These are phyloP conservation scores for Tolypocladium pustulatum DNA, from an alignment of 2,329 filamentous ascomycete species.

Conservation along the genomic window DNA sequence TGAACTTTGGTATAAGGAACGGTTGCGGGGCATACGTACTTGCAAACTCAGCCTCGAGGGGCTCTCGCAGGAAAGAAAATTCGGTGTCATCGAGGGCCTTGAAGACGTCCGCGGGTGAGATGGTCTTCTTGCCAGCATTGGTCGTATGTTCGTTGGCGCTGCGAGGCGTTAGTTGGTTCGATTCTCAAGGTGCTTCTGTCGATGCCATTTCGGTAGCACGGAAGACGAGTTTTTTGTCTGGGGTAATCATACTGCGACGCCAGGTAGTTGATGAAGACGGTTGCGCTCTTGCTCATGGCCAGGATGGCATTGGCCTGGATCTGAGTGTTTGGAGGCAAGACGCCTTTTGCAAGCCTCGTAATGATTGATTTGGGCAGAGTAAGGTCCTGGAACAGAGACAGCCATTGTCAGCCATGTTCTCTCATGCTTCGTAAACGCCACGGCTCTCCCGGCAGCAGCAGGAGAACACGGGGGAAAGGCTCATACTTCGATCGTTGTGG, in stretches of 20 bases:
- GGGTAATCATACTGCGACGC: constrained; percentile 53
- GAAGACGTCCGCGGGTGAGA: constrained; percentile 65
- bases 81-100: constrained; percentile 68
- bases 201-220: not conserved
- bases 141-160: constrained; percentile 66
- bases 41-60: constrained; percentile 64
- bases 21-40: constrained; percentile 37
- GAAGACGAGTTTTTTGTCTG: not conserved
- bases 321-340: constrained; percentile 69
- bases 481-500: constrained; percentile 42
- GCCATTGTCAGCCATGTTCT: not conserved
- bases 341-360: constrained; percentile 67
- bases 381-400: constrained; percentile 46
- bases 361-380: constrained; percentile 73
- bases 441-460: not conserved
- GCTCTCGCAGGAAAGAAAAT: constrained; percentile 58
- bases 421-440: not conserved
- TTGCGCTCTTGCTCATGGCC: constrained; percentile 71
- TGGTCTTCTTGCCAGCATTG: constrained; percentile 63
- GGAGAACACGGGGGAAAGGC: not conserved
- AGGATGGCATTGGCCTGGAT: constrained; percentile 74
- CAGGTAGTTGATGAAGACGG: constrained; percentile 74
- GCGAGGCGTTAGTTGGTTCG: constrained; percentile 2
- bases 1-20: not conserved
- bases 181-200: not conserved